These are phyloP conservation scores for Phytophthora capsici DNA, from an alignment of 352 stramenopile genomes.

Conservation along the genomic window DNA sequence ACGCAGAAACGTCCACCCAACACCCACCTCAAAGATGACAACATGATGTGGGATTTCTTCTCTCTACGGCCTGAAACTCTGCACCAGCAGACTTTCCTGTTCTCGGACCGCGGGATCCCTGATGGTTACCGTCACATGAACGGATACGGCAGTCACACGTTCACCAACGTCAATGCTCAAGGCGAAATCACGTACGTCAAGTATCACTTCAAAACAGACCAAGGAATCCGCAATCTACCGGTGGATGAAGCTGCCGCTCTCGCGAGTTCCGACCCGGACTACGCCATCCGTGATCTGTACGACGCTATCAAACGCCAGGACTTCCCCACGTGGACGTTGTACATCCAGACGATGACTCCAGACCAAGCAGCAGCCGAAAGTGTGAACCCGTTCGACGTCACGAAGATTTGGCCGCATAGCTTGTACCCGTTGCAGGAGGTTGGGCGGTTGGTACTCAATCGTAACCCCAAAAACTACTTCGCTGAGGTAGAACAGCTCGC, in stretches of 20 bases:
- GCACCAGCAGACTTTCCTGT: slow-evolving; percentile 90
- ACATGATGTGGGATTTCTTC: slow-evolving; percentile 94
- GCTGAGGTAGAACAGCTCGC: slow-evolving; percentile 92
- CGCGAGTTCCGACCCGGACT: slow-evolving; percentile 83
- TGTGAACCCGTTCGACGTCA: slow-evolving; percentile 93
- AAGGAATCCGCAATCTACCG: slow-evolving; percentile 89
- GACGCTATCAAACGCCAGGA: slow-evolving; percentile 78
- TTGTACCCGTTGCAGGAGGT: slow-evolving; percentile 88
- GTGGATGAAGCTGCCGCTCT: slow-evolving; percentile 76
- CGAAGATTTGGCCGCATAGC: slow-evolving; percentile 91
- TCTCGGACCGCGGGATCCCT: slow-evolving; percentile 89
- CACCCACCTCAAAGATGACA: slow-evolving; percentile 83
- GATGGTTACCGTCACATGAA: slow-evolving; percentile 92
- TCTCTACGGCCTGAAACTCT: slow-evolving; percentile 90
- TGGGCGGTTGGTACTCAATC: slow-evolving; percentile 88
- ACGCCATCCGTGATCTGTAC: slow-evolving; percentile 92
- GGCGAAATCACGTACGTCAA: slow-evolving; percentile 88
- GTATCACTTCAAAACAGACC: slow-evolving; percentile 94
- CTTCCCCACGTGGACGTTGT: slow-evolving; percentile 88
- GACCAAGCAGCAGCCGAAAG: slow-evolving; percentile 56
- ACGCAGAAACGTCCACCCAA: slow-evolving; percentile 91
- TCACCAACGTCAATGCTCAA: slow-evolving; percentile 86
- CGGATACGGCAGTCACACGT: slow-evolving; percentile 92
- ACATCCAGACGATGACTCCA: slow-evolving; percentile 92
- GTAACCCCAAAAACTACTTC: slow-evolving; percentile 94